These are phyloP conservation scores for Trypanosoma cruzi DNA, from an alignment of 208 protist species.

Conservation along the genomic window DNA sequence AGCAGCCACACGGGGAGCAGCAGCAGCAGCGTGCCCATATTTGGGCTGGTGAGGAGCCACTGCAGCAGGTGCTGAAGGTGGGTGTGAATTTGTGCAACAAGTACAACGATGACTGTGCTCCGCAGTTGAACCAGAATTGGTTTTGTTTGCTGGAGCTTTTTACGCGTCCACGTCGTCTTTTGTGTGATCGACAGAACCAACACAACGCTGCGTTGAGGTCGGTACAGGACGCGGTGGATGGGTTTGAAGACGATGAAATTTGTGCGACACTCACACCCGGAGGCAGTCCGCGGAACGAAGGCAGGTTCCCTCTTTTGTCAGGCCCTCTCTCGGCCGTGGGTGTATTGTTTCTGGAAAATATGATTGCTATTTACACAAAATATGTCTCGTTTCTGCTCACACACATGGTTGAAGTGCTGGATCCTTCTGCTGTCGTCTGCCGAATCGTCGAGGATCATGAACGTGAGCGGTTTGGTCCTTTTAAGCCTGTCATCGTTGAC, in stretches of 20 bases:
- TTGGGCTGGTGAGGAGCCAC: constrained; percentile 26
- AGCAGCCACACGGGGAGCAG: too few species aligned
- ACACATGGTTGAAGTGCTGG: constrained; percentile 54
- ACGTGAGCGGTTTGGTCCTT: constrained; percentile 50
- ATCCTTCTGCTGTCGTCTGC: constrained; percentile 48
- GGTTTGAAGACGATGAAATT: constrained; percentile 33
- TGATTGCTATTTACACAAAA: constrained; percentile 58
- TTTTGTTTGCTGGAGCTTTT: constrained; percentile 70
- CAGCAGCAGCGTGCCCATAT: not conserved
- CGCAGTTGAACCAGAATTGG: constrained; percentile 32
- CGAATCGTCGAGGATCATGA: constrained; percentile 59
- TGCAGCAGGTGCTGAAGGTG: constrained; percentile 41
- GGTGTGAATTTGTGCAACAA: constrained; percentile 50
- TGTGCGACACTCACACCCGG: constrained; percentile 1
- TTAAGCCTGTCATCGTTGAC: constrained; percentile 64
- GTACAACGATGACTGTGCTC: constrained; percentile 29
- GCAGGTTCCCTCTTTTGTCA: constrained; percentile 23
- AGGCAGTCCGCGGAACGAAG: not conserved
- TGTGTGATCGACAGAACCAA: constrained; percentile 32
- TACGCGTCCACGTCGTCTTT: constrained; percentile 48
- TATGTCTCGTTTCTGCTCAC: constrained; percentile 51
- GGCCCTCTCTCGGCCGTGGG: constrained; percentile 15
- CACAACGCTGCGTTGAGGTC: constrained; percentile 12
- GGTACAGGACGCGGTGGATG: constrained; percentile 9
- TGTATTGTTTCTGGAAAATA: constrained; percentile 31